Evolutionary conservation across 2,329 filamentous ascomycete genomes (phyloP), one percentile per base, ranked within the genome.

Genomic region (Didymella exigua): DNA sequence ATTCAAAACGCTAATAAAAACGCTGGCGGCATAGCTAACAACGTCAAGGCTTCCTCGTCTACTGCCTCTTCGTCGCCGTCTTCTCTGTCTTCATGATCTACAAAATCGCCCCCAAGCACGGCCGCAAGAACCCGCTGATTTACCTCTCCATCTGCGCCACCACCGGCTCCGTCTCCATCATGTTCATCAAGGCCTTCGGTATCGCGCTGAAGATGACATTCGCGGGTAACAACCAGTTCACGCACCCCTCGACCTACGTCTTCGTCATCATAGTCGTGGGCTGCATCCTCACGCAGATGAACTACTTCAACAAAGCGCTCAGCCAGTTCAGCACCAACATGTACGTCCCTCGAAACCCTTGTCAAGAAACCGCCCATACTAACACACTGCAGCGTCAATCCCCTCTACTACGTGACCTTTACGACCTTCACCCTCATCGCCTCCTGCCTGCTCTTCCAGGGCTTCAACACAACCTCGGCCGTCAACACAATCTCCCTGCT

Each of bases 221-320:
- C 63, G 87, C 84, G 42, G 95, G 93, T 49, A 89, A 96, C 77
- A 99, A 99, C 77, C 95, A 99, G 76, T 97, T 99, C 76, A 86
- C 86, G 5, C 91, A 96, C 67, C 91, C 96, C 2, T 96, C 92
- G 44, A 99, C 96, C 56, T 99, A 99, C 69, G 93, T 97, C 60
- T 99, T 99, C 75, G 88, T 93, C 77, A 97, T 99, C 63, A 86
- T 98, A 62, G 95, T 93, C 0, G 82, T 84, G 3, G 91, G 97
- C 61, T 99, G 95, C 80, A 98, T 99, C 72, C 76, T 99, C 64
- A 97, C 93, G 8, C 95, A 99, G 81, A 98, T 99, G 95, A 99
- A 99, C 77, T 99, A 99, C 77, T 96, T 99, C 78, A 99, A 99
- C 82, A 99, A 99, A 78, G 95, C 95, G 7, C 80, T 99, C 56